A percentile compares a stretch with the other conserved stretches of the same genome.
These are phyloP conservation scores for Paraconiothyrium brasiliense DNA, from an alignment of 2,329 filamentous ascomycete species.

Conservation along the genomic window DNA sequence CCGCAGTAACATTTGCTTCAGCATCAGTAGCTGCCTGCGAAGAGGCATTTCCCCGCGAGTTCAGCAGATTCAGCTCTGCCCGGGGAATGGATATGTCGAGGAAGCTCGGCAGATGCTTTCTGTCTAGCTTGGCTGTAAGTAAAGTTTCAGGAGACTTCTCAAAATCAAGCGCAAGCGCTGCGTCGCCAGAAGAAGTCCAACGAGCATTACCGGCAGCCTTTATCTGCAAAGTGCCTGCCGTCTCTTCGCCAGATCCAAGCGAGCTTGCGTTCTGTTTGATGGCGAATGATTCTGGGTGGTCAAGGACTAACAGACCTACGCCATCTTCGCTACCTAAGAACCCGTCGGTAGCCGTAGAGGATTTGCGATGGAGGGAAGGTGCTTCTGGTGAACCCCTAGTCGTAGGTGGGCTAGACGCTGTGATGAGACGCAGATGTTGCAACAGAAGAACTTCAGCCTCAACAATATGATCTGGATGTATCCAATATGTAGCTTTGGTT, in stretches of 20 bases:
- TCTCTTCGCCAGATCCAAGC: slow-evolving; percentile 52
- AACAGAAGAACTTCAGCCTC: slow-evolving; percentile 63
- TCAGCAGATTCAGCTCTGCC: background rate
- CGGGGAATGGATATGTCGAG: slow-evolving; percentile 40
- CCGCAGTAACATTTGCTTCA: slow-evolving; percentile 28
- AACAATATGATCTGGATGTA: slow-evolving; percentile 63
- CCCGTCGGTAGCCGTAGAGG: slow-evolving; percentile 35
- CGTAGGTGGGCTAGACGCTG: slow-evolving; percentile 31
- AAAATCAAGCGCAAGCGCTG: slow-evolving; percentile 38
- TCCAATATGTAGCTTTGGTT: slow-evolving; percentile 62
- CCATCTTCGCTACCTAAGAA: slow-evolving; percentile 47
- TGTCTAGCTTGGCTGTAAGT: slow-evolving; percentile 49
- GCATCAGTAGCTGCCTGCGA: slow-evolving; percentile 10
- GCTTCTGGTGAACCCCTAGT: slow-evolving; percentile 30
- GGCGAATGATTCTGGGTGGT: slow-evolving; percentile 58
- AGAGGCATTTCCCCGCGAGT: background rate
- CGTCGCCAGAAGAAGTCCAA: slow-evolving; percentile 47
- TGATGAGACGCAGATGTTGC: slow-evolving; percentile 57
- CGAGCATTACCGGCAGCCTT: slow-evolving; percentile 46
- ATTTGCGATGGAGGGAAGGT: slow-evolving; percentile 38
- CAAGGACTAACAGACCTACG: slow-evolving; percentile 56
- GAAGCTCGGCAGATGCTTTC: slow-evolving; percentile 53
- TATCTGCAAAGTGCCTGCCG: slow-evolving; percentile 37
- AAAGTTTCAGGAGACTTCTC: slow-evolving; percentile 26
- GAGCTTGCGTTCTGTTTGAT: slow-evolving; percentile 57